A percentile compares a stretch with the other conserved stretches of the same genome.
phyloP scores from a whole-genome alignment of 164 flowering plant species.

The Platanus orientalis region DNA sequence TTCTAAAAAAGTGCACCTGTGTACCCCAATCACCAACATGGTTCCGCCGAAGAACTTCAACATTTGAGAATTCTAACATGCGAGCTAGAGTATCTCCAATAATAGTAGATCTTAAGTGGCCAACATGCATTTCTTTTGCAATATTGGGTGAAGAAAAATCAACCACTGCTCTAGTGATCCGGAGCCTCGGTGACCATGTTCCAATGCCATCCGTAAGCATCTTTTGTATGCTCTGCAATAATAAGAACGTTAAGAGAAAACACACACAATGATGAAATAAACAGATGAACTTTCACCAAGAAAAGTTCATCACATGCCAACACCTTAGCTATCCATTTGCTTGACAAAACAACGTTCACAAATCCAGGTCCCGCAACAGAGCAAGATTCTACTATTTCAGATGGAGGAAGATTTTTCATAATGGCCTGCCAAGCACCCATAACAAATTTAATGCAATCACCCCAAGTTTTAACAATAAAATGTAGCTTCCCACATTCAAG shows the following conservation, averaged over 20 bases:
- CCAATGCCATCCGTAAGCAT: constrained; percentile 78
- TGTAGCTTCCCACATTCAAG: neutral
- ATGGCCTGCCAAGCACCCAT: constrained; percentile 48
- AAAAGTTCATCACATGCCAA: neutral
- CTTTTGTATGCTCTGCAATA: constrained; percentile 69
- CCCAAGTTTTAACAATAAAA: neutral
- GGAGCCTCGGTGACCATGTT: constrained; percentile 78
- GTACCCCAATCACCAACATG: constrained; percentile 99
- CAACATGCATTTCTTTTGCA: constrained; percentile 99
- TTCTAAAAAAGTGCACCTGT: constrained; percentile 48
- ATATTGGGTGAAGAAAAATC: constrained; percentile 98
- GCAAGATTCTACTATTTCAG: constrained; percentile 75
- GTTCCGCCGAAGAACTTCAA: constrained; percentile 85
- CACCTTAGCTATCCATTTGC: constrained; percentile 89
- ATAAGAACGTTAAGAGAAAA: neutral
- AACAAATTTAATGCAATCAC: neutral
- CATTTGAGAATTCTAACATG: constrained; percentile 90
- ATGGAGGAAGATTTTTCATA: constrained; percentile 61
- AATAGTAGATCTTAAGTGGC: constrained; percentile 91
- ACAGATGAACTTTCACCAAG: neutral
- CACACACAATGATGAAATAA: neutral
- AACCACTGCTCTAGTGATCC: constrained; percentile 67
- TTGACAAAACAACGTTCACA: constrained; percentile 70
- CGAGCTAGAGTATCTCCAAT: constrained; percentile 92
- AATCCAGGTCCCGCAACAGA: constrained; percentile 94